A percentile compares a stretch with the other conserved stretches of the same genome.
These are phyloP conservation scores for Paracoccidioides lutzii DNA, from an alignment of 2,329 filamentous ascomycete species.

Conservation along the genomic window DNA sequence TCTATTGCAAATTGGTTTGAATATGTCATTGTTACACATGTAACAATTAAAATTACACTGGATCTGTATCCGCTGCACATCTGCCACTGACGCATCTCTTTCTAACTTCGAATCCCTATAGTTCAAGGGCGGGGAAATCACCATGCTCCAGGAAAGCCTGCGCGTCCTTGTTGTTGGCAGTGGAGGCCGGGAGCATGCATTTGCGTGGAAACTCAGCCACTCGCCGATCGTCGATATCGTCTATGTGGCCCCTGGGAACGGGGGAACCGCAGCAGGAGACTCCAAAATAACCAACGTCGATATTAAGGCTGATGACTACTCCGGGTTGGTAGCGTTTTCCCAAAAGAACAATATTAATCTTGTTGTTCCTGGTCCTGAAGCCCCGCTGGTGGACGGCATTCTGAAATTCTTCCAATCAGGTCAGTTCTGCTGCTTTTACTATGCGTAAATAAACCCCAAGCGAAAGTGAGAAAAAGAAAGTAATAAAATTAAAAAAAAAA, in stretches of 20 bases:
- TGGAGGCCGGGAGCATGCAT: constrained; percentile 84
- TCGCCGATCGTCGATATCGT: constrained; percentile 68
- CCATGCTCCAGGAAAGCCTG: constrained; percentile 38
- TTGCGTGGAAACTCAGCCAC: constrained; percentile 86
- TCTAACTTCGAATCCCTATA: not conserved
- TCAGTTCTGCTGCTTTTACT: constrained; percentile 14
- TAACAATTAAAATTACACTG: not conserved
- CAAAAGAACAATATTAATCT: constrained; percentile 62
- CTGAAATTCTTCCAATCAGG: constrained; percentile 63
- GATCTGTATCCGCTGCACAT: not conserved
- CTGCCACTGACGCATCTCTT: not conserved
- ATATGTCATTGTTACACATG: not conserved
- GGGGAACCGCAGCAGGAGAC: constrained; percentile 58
- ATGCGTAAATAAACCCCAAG: not conserved
- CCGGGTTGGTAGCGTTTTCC: constrained; percentile 62
- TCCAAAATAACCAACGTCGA: constrained; percentile 60
- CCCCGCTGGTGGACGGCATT: constrained; percentile 83
- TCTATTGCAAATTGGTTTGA: not conserved
- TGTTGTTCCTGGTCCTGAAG: constrained; percentile 82
- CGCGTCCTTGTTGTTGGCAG: constrained; percentile 80
- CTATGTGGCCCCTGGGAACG: constrained; percentile 60
- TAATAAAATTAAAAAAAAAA: not conserved
- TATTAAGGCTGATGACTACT: constrained; percentile 64
- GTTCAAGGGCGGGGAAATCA: constrained; percentile 10
- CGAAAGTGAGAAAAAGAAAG: not conserved